phyloP scores from a whole-genome alignment of 2,329 filamentous ascomycete species.

The Penicillium sp. region DNA sequence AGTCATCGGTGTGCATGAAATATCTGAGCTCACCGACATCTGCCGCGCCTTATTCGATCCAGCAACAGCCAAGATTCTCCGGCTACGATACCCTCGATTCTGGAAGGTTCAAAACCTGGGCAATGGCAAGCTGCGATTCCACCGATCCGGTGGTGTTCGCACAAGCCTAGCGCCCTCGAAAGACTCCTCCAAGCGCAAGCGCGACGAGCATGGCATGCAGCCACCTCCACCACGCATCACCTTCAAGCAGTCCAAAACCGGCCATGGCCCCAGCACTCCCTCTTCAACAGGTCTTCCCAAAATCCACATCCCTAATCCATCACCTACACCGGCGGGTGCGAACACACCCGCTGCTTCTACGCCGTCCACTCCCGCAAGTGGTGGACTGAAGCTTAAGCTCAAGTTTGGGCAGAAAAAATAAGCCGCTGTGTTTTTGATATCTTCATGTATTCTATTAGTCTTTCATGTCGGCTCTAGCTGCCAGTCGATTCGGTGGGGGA shows the following conservation, averaged over 20 bases:
- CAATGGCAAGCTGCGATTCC: constrained; percentile 47
- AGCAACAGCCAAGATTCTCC: constrained; percentile 50
- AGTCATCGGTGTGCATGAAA: constrained; percentile 51
- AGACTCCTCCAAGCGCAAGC: constrained; percentile 39
- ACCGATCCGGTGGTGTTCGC: constrained; percentile 38
- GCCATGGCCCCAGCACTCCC: constrained; percentile 23
- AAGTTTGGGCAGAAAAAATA: constrained; percentile 39
- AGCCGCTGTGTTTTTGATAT: constrained; percentile 7
- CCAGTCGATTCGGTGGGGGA: not conserved
- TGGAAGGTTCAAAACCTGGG: constrained; percentile 56
- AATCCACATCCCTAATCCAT: constrained; percentile 34
- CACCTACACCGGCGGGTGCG: constrained; percentile 29
- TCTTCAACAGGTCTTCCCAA: constrained; percentile 30
- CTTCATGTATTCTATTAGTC: constrained; percentile 19
- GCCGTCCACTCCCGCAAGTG: constrained; percentile 31
- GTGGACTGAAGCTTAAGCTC: constrained; percentile 45
- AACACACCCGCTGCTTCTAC: constrained; percentile 29
- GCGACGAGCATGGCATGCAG: constrained; percentile 37
- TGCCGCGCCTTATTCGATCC: constrained; percentile 57
- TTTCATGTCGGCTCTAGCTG: constrained; percentile 2
- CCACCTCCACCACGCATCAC: constrained; percentile 41
- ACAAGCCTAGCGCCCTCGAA: constrained; percentile 36
- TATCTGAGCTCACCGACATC: constrained; percentile 57
- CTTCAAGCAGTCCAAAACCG: constrained; percentile 43
- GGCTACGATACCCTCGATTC: constrained; percentile 55